Evolutionary conservation across 1,139 yeast genomes (phyloP), one percentile per base, ranked within the genome.

Genomic region (Kurtzmaniella quercitrusa): DNA sequence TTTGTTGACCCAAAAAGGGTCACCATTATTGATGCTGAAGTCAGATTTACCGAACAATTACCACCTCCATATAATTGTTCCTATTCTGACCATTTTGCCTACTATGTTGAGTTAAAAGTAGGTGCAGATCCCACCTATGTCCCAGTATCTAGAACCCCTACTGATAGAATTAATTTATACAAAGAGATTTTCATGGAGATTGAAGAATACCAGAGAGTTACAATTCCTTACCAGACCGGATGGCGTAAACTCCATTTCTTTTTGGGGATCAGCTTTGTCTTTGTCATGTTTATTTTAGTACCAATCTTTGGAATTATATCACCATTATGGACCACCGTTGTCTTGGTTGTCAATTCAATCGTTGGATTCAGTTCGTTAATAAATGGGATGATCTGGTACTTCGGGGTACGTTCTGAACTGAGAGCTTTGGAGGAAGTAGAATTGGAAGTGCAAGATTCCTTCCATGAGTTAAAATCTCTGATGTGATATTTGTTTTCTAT

Each of bases 21-120:
- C 18, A 58, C 56, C 2, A 84, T 90, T 0, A 51, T 74, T 0
- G 73, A 70, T 17, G 90, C 94, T 0, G 62, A 73, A 10, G 96
- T 90, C 1, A 73, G 75, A 29, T 90, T 91, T 58, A 82, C 89
- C 0, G 96, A 88, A 40, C 57, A 60, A 17, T 67, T 88, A 11
- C 83, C 86, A 0, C 67, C 68, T 1, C 70, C 71, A 2, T 64
- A 79, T 12, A 83, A 87, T 7, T 69, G 74, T 51, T 85, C 95
- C 4, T 84, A 79, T 52, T 89, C 96, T 0, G 99, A 93, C 59
- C 98, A 93, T 68, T 93, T 94, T 71, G 99, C 93, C 0, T 86
- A 90, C 55, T 69, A 79, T 27, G 82, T 88, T 15, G 78, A 79
- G 15, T 59, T 83, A 36, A 41, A 42, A 16, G 46, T 63, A n/a